Evolutionary conservation across 2,329 filamentous ascomycete genomes (phyloP), one percentile per base, ranked within the genome.

Genomic region (Colletotrichum lini): DNA sequence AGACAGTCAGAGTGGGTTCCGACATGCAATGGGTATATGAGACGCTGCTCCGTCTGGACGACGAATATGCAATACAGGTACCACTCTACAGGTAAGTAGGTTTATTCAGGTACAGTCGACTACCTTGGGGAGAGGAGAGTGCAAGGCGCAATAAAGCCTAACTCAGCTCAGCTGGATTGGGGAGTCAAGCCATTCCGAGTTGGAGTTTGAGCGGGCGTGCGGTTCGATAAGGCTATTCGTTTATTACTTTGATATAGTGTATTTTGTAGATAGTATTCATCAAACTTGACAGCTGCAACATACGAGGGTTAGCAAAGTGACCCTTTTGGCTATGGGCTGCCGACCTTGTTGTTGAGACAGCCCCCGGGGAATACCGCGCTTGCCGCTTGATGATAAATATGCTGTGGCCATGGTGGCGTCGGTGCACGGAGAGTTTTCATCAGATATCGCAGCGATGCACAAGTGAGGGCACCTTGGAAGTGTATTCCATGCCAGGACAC

Each of bases 21-120:
- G 15, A n/a, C 6, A 45, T 47, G 40, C 53, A 26, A 38, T 23
- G 53, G 23, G 50, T 44, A 40, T 23, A 52, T 47, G 57, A 67
- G 63, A 61, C 57, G 50, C 57, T 67, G 63, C 44, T 53, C 47
- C 66, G 63, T 65, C 66, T 52, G 59, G 45, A 64, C 30, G 54
- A 63, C 63, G 60, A 7, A 30, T 30, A 30, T 30, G 30, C 30
- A 30, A 30, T 30, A 26, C 26, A 26, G 26, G 26, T 26, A 30
- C 30, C 30, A 30, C 30, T 30, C 6, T 30, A 26, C 26, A 26
- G 26, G 26, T 4, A 30, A 30, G 30, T 30, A 30, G 30, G 30
- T 30, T 1, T 30, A 8, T 30, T 65, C 35, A 52, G 45, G 60
- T 38, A 65, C 52, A 65, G 63, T 67, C 63, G 57, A 42, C 38